Conservation (phyloP, 768 basidiomycete species). For the Neoboletus magnificus region DNA sequence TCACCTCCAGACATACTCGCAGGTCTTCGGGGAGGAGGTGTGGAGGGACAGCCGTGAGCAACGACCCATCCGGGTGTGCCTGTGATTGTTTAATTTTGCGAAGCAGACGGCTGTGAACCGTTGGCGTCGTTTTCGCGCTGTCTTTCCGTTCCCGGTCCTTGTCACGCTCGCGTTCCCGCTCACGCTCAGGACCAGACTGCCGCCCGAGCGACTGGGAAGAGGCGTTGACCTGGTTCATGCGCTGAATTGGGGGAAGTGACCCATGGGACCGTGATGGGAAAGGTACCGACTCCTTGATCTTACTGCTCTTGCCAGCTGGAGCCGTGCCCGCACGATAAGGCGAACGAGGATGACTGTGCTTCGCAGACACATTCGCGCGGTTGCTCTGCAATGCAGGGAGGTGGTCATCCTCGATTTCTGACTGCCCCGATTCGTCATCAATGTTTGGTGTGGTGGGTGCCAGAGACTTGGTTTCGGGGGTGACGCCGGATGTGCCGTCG, state of each 20-base stretch:
- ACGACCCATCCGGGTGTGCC: conserved; percentile 44
- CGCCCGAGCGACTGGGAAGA: conserved; percentile 78
- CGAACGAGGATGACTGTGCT: conserved; percentile 71
- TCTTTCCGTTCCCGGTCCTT: conserved; percentile 50
- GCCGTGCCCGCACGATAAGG: conserved; percentile 59
- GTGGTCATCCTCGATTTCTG: conserved; percentile 63
- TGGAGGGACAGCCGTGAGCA: conserved; percentile 58
- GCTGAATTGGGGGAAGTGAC: conserved; percentile 66
- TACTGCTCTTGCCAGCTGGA: conserved; percentile 40
- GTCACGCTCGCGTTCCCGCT: conserved; percentile 35
- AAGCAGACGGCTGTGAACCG: conserved; percentile 46
- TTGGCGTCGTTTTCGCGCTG: conserved; percentile 35
- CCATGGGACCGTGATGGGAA: conserved; percentile 81
- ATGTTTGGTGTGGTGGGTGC: conserved; percentile 52
- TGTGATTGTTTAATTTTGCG: conserved; percentile 69
- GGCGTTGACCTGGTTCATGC: conserved; percentile 44
- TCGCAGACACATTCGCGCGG: conserved; percentile 34
- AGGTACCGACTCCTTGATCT: conserved; percentile 52
- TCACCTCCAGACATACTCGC: conserved; percentile 78
- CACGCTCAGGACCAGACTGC: conserved; percentile 54
- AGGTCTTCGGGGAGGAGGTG: conserved; percentile 87
- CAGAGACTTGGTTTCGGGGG: conserved; percentile 49
- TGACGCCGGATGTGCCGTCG: conserved; percentile 42
- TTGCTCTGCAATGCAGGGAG: conserved; percentile 30
- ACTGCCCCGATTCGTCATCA: conserved; percentile 71